Evolutionary conservation across 2,329 filamentous ascomycete species (phyloP).

Genomic region (Diaporthe aspalathi): DNA sequence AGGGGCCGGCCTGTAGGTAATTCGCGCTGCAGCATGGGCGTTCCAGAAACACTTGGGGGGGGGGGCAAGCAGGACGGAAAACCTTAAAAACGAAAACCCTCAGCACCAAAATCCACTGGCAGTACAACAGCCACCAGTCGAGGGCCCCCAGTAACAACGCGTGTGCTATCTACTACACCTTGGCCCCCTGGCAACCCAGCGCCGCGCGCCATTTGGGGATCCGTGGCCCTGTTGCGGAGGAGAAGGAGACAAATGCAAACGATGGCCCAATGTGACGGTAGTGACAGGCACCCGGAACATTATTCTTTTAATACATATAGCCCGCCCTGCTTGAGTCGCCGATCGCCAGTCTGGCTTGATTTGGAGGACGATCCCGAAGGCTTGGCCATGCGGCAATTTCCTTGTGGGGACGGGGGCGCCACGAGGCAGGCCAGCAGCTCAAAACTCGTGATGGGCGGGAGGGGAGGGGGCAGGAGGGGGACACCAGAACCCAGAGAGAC

Average conservation of each 20-base stretch:
- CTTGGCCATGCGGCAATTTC: conserved; percentile 30
- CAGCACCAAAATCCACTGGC: conserved; percentile 10
- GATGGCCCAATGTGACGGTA: conserved; percentile 14
- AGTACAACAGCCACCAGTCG: neutral
- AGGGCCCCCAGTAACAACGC: neutral
- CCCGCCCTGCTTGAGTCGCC: conserved; percentile 14
- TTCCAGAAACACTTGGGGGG: conserved; percentile 27
- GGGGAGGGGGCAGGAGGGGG: neutral
- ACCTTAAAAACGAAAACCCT: conserved; percentile 17
- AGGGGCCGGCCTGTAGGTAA: conserved; percentile 20
- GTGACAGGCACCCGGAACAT: conserved; percentile 28
- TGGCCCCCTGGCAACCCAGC: neutral
- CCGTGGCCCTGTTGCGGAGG: neutral
- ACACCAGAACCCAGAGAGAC: neutral
- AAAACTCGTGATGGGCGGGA: conserved; percentile 1
- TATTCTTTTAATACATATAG: conserved; percentile 9
- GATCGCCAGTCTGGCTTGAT: conserved; percentile 25
- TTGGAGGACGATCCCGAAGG: conserved; percentile 29
- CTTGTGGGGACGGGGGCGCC: conserved; percentile 25
- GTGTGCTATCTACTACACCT: neutral
- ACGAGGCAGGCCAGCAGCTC: conserved; percentile 13
- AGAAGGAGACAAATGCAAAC: neutral
- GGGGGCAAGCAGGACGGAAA: conserved; percentile 7
- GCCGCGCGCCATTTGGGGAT: neutral
- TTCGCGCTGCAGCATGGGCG: conserved; percentile 18